Conservation (phyloP, 257 asterid species). For the Solanum lycopersicoides region DNA sequence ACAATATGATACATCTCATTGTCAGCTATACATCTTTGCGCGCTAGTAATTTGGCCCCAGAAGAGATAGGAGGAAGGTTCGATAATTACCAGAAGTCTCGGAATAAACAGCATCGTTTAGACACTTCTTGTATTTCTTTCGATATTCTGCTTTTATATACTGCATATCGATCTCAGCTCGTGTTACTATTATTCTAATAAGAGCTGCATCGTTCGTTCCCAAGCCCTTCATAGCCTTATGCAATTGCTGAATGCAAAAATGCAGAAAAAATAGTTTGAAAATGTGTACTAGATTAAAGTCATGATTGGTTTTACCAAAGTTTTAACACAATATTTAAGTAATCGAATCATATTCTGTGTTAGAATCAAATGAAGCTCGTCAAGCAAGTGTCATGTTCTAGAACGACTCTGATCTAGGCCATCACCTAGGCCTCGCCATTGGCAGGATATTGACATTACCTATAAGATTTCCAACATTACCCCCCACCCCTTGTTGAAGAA, state of each 20-base stretch:
- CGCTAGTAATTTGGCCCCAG: conserved; percentile 48
- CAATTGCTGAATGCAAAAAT: conserved; percentile 27
- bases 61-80: conserved; percentile 65
- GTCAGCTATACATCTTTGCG: neutral
- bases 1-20: neutral
- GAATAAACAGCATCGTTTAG: conserved; percentile 54
- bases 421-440: neutral
- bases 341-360: neutral
- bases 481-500: too few species aligned
- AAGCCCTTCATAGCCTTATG: conserved; percentile 87
- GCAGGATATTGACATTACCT: neutral
- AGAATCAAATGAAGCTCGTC: neutral
- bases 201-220: conserved; percentile 74
- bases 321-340: neutral
- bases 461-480: neutral
- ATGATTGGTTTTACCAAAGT: neutral
- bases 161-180: conserved; percentile 91
- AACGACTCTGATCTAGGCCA: neutral
- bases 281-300: neutral
- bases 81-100: conserved; percentile 67
- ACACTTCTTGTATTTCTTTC: conserved; percentile 59
- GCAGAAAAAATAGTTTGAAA: neutral
- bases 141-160: conserved; percentile 75
- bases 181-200: conserved; percentile 61
- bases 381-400: neutral